A percentile compares a stretch with the other conserved stretches of the same genome.
These are phyloP conservation scores for Rhodotorula sp. DNA, from an alignment of 1,284 basidiomycete species.

Conservation along the genomic window DNA sequence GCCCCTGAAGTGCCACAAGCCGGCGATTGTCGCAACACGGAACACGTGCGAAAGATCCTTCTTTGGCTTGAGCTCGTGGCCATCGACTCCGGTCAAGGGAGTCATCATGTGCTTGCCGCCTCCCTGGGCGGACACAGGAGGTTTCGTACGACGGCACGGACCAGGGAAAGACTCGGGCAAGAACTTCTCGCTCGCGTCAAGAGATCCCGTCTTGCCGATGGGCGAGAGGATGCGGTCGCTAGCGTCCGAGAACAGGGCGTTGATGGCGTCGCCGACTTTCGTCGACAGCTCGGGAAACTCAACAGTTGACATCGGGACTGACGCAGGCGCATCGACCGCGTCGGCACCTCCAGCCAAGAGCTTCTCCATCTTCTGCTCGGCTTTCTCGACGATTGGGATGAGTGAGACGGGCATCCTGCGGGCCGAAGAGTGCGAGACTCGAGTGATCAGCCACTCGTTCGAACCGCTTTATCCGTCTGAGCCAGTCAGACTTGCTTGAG, in stretches of 20 bases:
- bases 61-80: slow-evolving; percentile 4
- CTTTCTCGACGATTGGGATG: not conserved
- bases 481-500: not conserved
- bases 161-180: too few species aligned
- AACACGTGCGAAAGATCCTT: not conserved
- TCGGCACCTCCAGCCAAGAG: not conserved
- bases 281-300: too few species aligned
- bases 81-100: not conserved
- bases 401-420: slow-evolving; percentile 4
- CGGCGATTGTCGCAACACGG: slow-evolving; percentile 5
- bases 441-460: too few species aligned
- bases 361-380: slow-evolving; percentile 4
- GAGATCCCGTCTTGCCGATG: too few species aligned
- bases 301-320: too few species aligned
- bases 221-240: too few species aligned
- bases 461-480: too few species aligned
- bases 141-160: too few species aligned
- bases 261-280: not conserved
- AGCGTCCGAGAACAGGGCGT: not conserved
- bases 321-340: too few species aligned
- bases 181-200: too few species aligned
- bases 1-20: slow-evolving; percentile 6
- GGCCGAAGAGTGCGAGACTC: too few species aligned
- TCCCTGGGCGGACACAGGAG: too few species aligned
- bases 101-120: not conserved